A percentile compares a stretch with the other conserved stretches of the same genome.
Conservation (phyloP, 371 early-diverging fungal genomes). For the Conidiobolus incongruus region DNA sequence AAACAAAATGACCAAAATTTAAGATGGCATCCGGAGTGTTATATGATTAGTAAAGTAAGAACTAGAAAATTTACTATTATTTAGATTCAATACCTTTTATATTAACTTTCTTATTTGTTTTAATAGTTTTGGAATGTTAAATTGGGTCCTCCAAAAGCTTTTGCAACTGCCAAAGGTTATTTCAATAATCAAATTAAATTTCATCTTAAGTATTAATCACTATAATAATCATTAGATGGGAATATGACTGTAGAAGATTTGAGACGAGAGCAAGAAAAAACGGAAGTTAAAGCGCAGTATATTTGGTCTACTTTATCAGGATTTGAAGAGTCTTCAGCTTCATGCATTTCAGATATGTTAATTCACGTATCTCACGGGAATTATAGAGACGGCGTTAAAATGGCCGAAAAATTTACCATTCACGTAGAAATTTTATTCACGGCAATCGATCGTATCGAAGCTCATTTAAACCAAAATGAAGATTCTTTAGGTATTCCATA, state of each 20-base stretch:
- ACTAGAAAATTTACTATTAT: too few relatives aligned
- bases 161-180: constrained; percentile 2
- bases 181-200: not conserved
- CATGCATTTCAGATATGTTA: constrained; percentile 91
- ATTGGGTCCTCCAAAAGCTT: constrained; percentile 11
- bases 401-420: constrained; percentile 75
- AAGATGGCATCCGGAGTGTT: constrained; percentile 96
- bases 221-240: constrained; percentile 1
- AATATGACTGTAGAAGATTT: constrained; percentile 18
- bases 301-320: constrained; percentile 83
- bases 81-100: too few relatives aligned
- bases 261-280: constrained; percentile 24
- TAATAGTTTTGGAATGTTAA: constrained; percentile 63
- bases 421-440: constrained; percentile 83
- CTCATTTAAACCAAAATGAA: constrained; percentile 16
- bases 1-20: constrained; percentile 38
- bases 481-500: constrained; percentile 2
- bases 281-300: constrained; percentile 71
- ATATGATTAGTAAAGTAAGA: constrained; percentile 83
- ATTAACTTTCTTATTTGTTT: not conserved
- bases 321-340: constrained; percentile 92
- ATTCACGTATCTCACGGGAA: constrained; percentile 69
- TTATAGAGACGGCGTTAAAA: constrained; percentile 60
- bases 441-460: constrained; percentile 69
- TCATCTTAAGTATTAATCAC: not conserved